Evolutionary conservation across 768 basidiomycete genomes (phyloP).

Genomic region (Phanerodontia chrysosporium): DNA sequence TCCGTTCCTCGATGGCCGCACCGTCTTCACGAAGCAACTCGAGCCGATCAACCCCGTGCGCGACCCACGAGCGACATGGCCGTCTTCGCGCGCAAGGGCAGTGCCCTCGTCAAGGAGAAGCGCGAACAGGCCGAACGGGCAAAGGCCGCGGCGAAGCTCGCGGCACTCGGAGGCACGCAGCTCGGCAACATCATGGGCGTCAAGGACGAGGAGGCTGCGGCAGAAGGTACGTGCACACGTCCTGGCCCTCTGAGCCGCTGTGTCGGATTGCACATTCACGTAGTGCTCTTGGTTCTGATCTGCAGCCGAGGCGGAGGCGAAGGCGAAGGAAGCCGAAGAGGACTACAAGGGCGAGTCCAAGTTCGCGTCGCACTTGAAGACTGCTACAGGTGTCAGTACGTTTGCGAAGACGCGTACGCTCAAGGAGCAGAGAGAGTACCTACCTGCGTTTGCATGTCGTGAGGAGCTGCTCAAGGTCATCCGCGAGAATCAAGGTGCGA

Average conservation of each 20-base stretch:
- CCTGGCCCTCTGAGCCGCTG: conserved; percentile 16
- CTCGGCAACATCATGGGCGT: conserved; percentile 99
- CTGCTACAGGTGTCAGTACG: conserved; percentile 67
- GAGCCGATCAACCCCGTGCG: conserved; percentile 97
- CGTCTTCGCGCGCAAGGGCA: conserved; percentile 95
- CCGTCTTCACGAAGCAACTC: conserved; percentile 92
- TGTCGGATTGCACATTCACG: conserved; percentile 76
- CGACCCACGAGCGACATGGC: conserved; percentile 94
- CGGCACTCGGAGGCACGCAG: conserved; percentile 84
- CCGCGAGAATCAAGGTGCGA: conserved; percentile 87
- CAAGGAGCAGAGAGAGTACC: conserved; percentile 93
- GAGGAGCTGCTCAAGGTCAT: conserved; percentile 87
- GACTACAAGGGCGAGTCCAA: conserved; percentile 93
- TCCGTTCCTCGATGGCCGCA: conserved; percentile 95
- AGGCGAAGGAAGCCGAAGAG: conserved; percentile 46
- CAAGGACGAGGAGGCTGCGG: conserved; percentile 89
- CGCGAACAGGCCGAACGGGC: conserved; percentile 94
- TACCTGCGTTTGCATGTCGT: conserved; percentile 96
- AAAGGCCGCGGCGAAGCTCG: conserved; percentile 94
- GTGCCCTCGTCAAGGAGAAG: conserved; percentile 88
- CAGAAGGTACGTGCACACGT: conserved; percentile 64
- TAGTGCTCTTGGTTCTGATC: conserved; percentile 38
- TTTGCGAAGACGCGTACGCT: conserved; percentile 81
- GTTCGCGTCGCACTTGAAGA: conserved; percentile 92
- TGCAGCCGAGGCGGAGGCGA: conserved; percentile 46